A percentile compares a stretch with the other conserved stretches of the same genome.
phyloP scores from a whole-genome alignment of 257 asterid species.

The Solanum chilense region DNA sequence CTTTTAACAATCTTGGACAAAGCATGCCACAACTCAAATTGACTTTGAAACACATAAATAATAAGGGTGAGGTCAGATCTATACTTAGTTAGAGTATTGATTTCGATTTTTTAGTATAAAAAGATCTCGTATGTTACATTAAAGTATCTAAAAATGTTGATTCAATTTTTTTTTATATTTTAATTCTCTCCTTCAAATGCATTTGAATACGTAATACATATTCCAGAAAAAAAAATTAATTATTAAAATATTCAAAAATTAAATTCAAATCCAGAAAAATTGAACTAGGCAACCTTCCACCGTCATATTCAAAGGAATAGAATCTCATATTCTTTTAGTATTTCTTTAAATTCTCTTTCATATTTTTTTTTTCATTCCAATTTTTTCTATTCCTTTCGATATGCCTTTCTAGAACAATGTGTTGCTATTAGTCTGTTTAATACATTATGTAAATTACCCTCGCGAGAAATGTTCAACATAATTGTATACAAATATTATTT shows the following conservation, averaged over 20 bases:
- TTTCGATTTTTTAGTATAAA: neutral
- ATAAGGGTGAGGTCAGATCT: neutral
- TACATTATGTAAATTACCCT: neutral
- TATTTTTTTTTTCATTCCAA: neutral
- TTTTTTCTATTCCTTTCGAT: neutral
- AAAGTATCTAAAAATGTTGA: neutral
- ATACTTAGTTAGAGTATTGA: neutral
- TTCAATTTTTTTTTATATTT: neutral
- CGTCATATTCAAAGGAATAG: neutral
- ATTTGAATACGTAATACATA: neutral
- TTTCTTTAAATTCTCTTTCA: neutral
- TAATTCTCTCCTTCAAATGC: neutral
- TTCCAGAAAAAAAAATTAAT: neutral
- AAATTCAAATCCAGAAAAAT: neutral
- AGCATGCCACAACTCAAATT: neutral
- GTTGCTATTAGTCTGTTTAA: neutral
- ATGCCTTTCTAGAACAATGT: neutral
- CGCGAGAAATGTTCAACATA: neutral
- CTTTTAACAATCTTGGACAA: neutral
- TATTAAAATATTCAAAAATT: neutral
- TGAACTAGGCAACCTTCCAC: neutral
- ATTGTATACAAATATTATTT: neutral
- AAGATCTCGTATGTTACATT: fast-evolving
- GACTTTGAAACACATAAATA: neutral
- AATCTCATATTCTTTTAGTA: neutral